Conservation (phyloP, 768 basidiomycete genomes). For the Serendipita sp. region DNA sequence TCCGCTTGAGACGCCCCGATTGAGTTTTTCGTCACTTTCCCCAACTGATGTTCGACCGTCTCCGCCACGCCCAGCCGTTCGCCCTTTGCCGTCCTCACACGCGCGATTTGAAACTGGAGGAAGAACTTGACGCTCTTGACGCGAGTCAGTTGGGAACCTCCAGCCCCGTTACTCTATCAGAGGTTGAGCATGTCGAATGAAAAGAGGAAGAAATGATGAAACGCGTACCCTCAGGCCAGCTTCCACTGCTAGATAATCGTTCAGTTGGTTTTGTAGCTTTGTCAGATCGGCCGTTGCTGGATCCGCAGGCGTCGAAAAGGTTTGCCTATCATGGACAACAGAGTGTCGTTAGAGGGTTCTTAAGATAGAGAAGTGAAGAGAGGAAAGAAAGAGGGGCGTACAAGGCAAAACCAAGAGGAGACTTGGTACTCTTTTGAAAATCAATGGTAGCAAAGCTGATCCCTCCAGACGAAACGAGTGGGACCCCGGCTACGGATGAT, state of each 20-base stretch:
- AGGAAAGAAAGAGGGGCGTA: not conserved
- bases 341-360: no score
- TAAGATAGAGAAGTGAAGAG: no score
- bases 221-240: conserved; percentile 11
- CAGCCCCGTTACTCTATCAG: conserved; percentile 4
- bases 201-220: not conserved
- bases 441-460: conserved; percentile 11
- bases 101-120: conserved; percentile 14
- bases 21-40: conserved; percentile 10
- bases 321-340: not conserved
- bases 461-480: conserved; percentile 9
- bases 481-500: conserved; percentile 8
- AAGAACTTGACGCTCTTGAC: conserved; percentile 15
- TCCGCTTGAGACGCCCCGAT: conserved; percentile 4
- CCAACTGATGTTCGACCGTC: conserved; percentile 13
- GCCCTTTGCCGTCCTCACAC: conserved; percentile 11
- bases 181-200: no score
- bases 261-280: conserved; percentile 13
- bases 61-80: conserved; percentile 11
- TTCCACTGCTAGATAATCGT: conserved; percentile 14
- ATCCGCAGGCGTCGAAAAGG: conserved; percentile 6
- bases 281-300: conserved; percentile 9
- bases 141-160: conserved; percentile 6
- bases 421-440: conserved; percentile 9
- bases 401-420: conserved; percentile 11